Percentiles rank a stretch among this genome's conserved stretches.
Evolutionary conservation across 164 flowering plant species (phyloP).

Genomic region (Magnolia officinalis): DNA sequence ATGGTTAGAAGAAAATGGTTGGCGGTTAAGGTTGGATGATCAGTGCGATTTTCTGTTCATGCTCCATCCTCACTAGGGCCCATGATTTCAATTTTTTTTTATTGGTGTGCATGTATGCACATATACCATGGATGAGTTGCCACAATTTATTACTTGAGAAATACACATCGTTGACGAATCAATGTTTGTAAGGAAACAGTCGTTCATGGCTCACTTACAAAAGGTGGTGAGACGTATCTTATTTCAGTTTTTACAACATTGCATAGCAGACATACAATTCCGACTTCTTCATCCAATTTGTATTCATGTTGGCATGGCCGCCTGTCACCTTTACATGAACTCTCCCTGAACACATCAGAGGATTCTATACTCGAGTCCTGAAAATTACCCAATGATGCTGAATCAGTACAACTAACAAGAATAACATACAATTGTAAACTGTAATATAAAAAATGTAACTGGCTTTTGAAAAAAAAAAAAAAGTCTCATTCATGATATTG

Average conservation of each 20-base stretch:
- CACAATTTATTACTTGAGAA: not conserved
- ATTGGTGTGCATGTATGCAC: not conserved
- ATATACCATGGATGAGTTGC: not conserved
- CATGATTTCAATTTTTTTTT: not conserved
- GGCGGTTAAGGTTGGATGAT: not conserved
- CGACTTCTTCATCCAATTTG: constrained; percentile 75
- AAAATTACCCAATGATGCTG: constrained; percentile 7
- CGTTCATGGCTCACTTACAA: constrained; percentile 51
- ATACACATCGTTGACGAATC: not conserved
- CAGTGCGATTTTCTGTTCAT: not conserved
- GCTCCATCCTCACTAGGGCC: not conserved
- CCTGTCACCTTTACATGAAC: constrained; percentile 16
- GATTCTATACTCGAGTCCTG: constrained; percentile 32
- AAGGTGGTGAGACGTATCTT: constrained; percentile 54
- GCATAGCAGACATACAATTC: constrained; percentile 59
- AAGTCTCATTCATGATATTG: not conserved
- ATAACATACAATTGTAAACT: too few relatives aligned
- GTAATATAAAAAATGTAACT: not conserved
- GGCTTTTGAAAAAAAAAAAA: not conserved
- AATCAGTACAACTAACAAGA: not conserved
- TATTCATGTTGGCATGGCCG: constrained; percentile 56
- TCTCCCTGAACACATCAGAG: constrained; percentile 9
- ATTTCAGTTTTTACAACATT: constrained; percentile 62
- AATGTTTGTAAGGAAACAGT: too few relatives aligned
- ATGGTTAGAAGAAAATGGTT: not conserved